A percentile compares a stretch with the other conserved stretches of the same genome.
phyloP scores from a whole-genome alignment of 2,329 filamentous ascomycete genomes.

The Ophiostoma triangulosporum region DNA sequence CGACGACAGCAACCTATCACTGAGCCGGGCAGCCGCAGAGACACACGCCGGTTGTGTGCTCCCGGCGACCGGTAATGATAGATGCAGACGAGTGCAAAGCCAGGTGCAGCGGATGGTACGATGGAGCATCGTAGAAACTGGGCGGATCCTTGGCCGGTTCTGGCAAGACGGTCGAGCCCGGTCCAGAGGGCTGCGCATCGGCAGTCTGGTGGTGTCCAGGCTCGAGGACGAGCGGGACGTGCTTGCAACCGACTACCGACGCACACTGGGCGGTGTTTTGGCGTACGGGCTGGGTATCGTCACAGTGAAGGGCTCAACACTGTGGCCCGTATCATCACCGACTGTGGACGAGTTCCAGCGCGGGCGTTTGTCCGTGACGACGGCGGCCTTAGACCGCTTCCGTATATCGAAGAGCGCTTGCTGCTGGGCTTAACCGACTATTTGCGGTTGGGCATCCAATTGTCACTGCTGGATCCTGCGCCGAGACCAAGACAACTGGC shows the following conservation, averaged over 20 bases:
- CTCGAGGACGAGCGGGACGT: slow-evolving; percentile 19
- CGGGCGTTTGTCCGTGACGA: slow-evolving; percentile 43
- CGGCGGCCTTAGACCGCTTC: slow-evolving; percentile 16
- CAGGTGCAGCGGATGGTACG: slow-evolving; percentile 33
- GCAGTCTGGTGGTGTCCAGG: slow-evolving; percentile 31
- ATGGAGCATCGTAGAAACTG: slow-evolving; percentile 36
- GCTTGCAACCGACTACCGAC: slow-evolving; percentile 29
- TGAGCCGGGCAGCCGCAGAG: slow-evolving; percentile 35
- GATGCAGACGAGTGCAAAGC: slow-evolving; percentile 31
- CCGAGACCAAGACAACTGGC: slow-evolving; percentile 5
- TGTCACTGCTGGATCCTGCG: not conserved
- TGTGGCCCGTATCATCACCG: slow-evolving; percentile 52
- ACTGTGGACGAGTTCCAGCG: slow-evolving; percentile 60
- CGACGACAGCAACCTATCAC: slow-evolving; percentile 13
- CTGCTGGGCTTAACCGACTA: slow-evolving; percentile 35
- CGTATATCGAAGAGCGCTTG: slow-evolving; percentile 17
- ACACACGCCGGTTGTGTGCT: slow-evolving; percentile 34
- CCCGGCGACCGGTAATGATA: slow-evolving; percentile 11
- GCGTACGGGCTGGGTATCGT: slow-evolving; percentile 47
- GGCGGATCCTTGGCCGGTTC: slow-evolving; percentile 25
- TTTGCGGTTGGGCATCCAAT: slow-evolving; percentile 24
- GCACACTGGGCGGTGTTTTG: slow-evolving; percentile 28
- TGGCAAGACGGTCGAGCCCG: slow-evolving; percentile 36
- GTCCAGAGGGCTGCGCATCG: slow-evolving; percentile 34
- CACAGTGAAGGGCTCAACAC: slow-evolving; percentile 48